Evolutionary conservation across 441 rosid genomes (phyloP).

Genomic region (Corymbia calophylla): DNA sequence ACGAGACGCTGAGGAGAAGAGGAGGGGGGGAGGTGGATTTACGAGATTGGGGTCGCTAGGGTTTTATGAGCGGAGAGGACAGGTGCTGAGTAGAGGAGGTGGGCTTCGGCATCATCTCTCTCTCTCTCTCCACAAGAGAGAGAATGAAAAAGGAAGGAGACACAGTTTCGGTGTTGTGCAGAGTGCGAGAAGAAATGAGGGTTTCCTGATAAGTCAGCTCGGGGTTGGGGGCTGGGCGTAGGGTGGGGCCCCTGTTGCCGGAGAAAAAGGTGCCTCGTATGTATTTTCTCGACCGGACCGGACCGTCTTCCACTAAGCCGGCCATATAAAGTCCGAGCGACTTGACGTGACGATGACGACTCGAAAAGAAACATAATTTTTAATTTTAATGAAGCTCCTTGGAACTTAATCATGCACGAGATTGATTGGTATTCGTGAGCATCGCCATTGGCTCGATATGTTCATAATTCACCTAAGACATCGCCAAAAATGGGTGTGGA

Average conservation of each 20-base stretch:
- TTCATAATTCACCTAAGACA: neutral
- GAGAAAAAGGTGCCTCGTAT: neutral
- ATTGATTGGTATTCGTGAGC: neutral
- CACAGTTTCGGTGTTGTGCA: neutral
- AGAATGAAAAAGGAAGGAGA: neutral
- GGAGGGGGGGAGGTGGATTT: neutral
- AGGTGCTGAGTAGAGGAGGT: neutral
- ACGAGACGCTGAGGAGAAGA: neutral
- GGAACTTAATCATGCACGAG: neutral
- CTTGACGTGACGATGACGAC: neutral
- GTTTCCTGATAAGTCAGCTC: neutral
- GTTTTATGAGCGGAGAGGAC: neutral
- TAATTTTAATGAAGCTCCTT: neutral
- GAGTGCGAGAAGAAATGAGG: neutral
- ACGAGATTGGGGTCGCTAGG: neutral
- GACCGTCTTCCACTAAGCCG: neutral
- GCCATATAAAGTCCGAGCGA: neutral
- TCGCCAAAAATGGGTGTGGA: neutral
- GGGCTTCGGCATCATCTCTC: neutral
- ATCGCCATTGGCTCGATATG: neutral
- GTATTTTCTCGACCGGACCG: too few relatives aligned
- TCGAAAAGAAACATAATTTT: too few relatives aligned
- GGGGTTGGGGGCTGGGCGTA: neutral
- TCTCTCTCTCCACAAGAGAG: neutral
- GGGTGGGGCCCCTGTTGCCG: neutral